These are phyloP conservation scores for Brachypodium distachyon DNA, from an alignment of 202 grass and related monocot genomes.

Conservation along the genomic window DNA sequence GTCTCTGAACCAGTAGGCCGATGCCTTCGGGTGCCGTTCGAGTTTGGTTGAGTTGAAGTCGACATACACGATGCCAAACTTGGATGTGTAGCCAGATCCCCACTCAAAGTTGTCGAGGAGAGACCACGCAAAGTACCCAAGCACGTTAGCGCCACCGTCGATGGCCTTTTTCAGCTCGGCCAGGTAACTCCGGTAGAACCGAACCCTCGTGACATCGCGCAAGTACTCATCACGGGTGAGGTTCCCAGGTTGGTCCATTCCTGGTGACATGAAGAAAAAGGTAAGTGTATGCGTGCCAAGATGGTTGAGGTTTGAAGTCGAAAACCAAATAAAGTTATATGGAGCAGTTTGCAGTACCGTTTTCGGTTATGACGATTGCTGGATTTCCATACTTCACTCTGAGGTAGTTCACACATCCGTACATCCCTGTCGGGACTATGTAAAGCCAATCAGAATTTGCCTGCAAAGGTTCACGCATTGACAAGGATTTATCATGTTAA, in stretches of 20 bases:
- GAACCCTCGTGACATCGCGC: constrained; percentile 33
- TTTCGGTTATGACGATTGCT: constrained; percentile 63
- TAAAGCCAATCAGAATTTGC: constrained; percentile 76
- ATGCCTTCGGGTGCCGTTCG: constrained; percentile 57
- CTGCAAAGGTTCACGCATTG: constrained; percentile 18
- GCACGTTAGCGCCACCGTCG: constrained; percentile 55
- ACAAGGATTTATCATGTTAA: not conserved
- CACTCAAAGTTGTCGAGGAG: constrained; percentile 88
- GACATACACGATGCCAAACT: constrained; percentile 70
- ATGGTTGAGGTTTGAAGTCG: not conserved
- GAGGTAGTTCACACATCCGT: constrained; percentile 64
- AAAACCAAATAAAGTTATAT: not conserved
- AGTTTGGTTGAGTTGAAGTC: constrained; percentile 39
- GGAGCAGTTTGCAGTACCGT: constrained; percentile 38
- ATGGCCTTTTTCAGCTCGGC: constrained; percentile 49
- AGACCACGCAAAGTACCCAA: constrained; percentile 81
- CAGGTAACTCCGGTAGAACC: constrained; percentile 57
- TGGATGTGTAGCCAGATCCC: constrained; percentile 56
- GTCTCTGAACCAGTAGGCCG: constrained; percentile 70
- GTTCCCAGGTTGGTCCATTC: constrained; percentile 80
- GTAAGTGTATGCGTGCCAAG: too few species aligned
- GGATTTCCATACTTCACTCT: constrained; percentile 69
- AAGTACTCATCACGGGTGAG: constrained; percentile 50
- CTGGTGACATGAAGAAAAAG: constrained; percentile 12
- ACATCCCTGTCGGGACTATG: constrained; percentile 56